Conservation (phyloP, 1,139 yeast species). For the Arxiozyma heterogenica region DNA sequence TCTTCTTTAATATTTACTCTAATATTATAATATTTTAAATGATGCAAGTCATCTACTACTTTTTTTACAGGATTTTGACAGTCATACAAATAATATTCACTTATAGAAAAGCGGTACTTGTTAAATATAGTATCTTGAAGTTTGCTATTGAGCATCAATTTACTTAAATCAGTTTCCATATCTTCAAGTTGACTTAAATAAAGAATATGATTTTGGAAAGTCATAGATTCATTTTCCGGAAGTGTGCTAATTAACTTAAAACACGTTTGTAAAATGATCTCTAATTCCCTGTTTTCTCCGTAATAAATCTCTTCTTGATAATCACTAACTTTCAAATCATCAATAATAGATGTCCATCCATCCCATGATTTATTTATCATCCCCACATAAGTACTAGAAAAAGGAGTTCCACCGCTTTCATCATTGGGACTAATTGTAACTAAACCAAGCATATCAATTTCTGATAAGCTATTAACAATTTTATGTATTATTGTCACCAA, state of each 20-base stretch:
- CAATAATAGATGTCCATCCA: constrained; percentile 46
- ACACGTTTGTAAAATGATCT: constrained; percentile 11
- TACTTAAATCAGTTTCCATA: neutral
- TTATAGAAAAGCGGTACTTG: constrained; percentile 1
- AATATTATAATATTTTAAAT: neutral
- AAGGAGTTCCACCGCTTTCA: constrained; percentile 31
- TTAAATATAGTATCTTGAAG: constrained; percentile 2
- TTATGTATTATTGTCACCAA: constrained; percentile 22
- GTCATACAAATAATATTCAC: neutral
- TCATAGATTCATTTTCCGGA: neutral
- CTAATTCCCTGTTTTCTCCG: constrained; percentile 8
- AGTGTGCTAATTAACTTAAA: constrained; percentile 12
- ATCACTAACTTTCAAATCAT: constrained; percentile 28
- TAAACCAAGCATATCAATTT: constrained; percentile 45
- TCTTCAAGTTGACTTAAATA: constrained; percentile 9
- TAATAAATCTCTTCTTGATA: constrained; percentile 3
- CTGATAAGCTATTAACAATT: constrained; percentile 32
- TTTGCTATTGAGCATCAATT: neutral
- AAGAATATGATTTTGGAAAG: constrained; percentile 3
- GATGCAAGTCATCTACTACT: neutral
- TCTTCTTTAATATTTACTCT: neutral
- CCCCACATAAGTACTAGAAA: constrained; percentile 47
- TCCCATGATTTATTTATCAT: constrained; percentile 45
- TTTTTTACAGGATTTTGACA: neutral
- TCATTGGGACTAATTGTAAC: constrained; percentile 43